Base-by-base conservation (phyloP, 345 rosid species). In the Boechera divaricarpa region DNA sequence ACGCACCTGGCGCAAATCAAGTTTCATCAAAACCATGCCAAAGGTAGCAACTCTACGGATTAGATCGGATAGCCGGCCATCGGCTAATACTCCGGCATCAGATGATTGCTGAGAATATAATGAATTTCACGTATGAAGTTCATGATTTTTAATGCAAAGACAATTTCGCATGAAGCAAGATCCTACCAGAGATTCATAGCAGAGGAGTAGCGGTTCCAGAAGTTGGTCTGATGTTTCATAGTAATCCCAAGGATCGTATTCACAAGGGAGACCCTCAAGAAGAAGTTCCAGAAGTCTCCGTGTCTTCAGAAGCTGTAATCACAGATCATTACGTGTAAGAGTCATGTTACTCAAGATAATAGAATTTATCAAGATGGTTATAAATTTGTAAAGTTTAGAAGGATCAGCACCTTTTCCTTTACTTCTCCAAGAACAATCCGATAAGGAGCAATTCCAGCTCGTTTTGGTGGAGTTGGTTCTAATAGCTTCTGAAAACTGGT, bases 251-350 rank as follows among this genome's bases (percentile, higher is more conserved):
- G 86, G 75, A 71, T 88, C 91, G 55, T 83, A 74, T 67, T 92
- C 97, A 74, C 97, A 88, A 7, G 96, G 97, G 79, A 90, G 88
- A 85, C 86, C 96, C 85, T 90, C 97, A n/a, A 92, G 92, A 76
- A 86, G 86, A 71, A 85, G 85, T 79, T 92, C 96, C 83, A 92
- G 78, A 74, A 93, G 82, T 78, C 84, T 82, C 72, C 85, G 83
- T 29, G 97, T 82, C 87, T 80, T 90, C 89, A 82, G 79, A 74
- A 92, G 97, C 97, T 92, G 87, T 74, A 72, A 79, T 58, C 60
- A 77, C 44, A 73, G 51, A 73, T 62, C 55, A 63, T 41, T 41
- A 64, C 10, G n/a, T 29, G 32, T 65, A 36, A 51, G 15, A 32
- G 18, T 47, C 29, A 26, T 74, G 33, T 32, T 18, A 65, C 47